Conservation (phyloP, 2,329 filamentous ascomycete species). For the Ilyonectria mors-panacis region DNA sequence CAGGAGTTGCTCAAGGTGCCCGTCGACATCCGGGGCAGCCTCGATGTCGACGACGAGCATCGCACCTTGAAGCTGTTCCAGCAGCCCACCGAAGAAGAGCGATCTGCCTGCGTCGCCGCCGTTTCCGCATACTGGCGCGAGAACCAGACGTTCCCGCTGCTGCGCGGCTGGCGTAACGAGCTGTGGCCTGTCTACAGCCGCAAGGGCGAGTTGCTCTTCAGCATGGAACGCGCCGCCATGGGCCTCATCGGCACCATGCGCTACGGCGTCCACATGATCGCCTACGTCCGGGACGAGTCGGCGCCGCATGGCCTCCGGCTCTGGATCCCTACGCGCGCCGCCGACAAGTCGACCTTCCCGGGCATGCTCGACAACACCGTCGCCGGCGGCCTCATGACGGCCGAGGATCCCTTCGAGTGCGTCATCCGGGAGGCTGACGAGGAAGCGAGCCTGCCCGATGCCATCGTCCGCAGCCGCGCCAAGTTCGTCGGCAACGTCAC, state of each 20-base stretch:
- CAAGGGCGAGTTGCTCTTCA: conserved; percentile 75
- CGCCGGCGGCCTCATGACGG: conserved; percentile 82
- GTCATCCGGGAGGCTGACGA: conserved; percentile 89
- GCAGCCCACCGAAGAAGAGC: conserved; percentile 71
- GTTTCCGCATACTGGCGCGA: conserved; percentile 78
- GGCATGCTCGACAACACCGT: conserved; percentile 97
- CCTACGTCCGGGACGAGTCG: conserved; percentile 68
- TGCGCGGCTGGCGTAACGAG: conserved; percentile 86
- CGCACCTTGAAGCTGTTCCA: conserved; percentile 76
- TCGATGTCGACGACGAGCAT: conserved; percentile 71
- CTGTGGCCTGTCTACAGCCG: conserved; percentile 83
- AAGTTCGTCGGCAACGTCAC: conserved; percentile 79
- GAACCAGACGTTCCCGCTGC: conserved; percentile 79
- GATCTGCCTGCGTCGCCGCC: conserved; percentile 69
- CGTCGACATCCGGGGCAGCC: conserved; percentile 66
- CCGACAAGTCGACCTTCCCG: conserved; percentile 87
- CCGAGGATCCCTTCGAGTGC: conserved; percentile 85
- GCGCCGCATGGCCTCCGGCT: conserved; percentile 75
- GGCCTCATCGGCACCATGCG: conserved; percentile 82
- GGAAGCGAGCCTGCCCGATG: conserved; percentile 85
- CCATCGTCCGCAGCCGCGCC: conserved; percentile 74
- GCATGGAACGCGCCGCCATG: conserved; percentile 82
- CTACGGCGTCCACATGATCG: conserved; percentile 88
- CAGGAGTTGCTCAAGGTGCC: conserved; percentile 65
- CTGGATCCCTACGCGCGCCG: conserved; percentile 86